Evolutionary conservation across 257 asterid genomes (phyloP).

Genomic region (Fraxinus anomala): DNA sequence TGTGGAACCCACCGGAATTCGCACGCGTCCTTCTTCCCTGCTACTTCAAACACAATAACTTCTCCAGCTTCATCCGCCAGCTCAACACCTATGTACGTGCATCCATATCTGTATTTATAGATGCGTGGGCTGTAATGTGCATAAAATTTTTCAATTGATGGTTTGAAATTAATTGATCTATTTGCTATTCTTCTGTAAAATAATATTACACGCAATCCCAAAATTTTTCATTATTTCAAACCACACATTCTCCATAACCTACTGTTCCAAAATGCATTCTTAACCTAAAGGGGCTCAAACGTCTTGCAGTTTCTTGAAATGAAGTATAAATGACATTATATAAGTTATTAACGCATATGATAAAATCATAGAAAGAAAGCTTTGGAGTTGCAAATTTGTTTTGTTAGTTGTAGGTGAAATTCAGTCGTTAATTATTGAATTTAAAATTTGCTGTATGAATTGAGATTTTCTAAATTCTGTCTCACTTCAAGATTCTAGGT

Average conservation of each 20-base stretch:
- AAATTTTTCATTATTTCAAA: too few relatives aligned
- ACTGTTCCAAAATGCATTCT: too few relatives aligned
- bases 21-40: slow-evolving; percentile 77
- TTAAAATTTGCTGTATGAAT: neutral
- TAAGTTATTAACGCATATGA: neutral
- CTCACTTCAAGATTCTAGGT: neutral
- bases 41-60: slow-evolving; percentile 83
- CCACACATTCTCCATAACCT: too few relatives aligned
- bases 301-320: neutral
- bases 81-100: slow-evolving; percentile 83
- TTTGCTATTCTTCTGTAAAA: neutral
- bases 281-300: too few relatives aligned
- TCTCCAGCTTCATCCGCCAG: slow-evolving; percentile 95
- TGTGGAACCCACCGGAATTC: slow-evolving; percentile 93
- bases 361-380: neutral
- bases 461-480: neutral
- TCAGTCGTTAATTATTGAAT: neutral
- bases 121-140: neutral
- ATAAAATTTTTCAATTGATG: neutral
- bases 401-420: neutral
- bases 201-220: too few relatives aligned
- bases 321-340: neutral
- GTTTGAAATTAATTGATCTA: neutral
- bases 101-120: neutral
- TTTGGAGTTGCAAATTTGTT: neutral